Conservation (phyloP, 192 early-diverging fungal species). For the Powellomyces hirtus region DNA sequence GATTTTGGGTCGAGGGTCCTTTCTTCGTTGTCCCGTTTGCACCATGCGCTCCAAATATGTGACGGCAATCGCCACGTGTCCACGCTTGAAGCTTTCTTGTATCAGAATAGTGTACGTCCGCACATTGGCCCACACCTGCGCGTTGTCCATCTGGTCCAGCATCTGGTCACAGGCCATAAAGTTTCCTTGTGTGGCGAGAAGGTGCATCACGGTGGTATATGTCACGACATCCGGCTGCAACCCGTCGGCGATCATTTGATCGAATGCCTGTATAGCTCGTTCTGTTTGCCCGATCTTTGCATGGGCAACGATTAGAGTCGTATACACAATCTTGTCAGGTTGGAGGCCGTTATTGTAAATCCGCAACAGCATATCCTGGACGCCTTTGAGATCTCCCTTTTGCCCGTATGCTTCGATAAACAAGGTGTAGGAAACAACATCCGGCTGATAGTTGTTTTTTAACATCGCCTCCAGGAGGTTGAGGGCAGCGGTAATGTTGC, state of each 20-base stretch:
- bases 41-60: background rate
- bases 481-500: background rate
- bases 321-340: background rate
- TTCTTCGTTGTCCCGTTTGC: background rate
- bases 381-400: background rate
- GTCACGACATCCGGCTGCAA: background rate
- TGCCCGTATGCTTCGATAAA: background rate
- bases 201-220: constrained; percentile 1
- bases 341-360: background rate
- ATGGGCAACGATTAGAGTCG: background rate
- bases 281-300: background rate
- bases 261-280: background rate
- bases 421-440: constrained; percentile 5
- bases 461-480: background rate
- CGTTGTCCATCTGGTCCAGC: background rate
- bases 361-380: background rate
- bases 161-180: background rate
- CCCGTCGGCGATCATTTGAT: background rate
- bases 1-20: background rate
- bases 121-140: background rate
- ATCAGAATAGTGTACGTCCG: background rate
- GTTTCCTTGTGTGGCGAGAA: background rate
- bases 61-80: background rate
- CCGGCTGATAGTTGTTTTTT: background rate
- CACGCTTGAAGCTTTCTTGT: background rate